Conservation (phyloP, 2,329 filamentous ascomycete genomes). For the Colletotrichum viniferum region DNA sequence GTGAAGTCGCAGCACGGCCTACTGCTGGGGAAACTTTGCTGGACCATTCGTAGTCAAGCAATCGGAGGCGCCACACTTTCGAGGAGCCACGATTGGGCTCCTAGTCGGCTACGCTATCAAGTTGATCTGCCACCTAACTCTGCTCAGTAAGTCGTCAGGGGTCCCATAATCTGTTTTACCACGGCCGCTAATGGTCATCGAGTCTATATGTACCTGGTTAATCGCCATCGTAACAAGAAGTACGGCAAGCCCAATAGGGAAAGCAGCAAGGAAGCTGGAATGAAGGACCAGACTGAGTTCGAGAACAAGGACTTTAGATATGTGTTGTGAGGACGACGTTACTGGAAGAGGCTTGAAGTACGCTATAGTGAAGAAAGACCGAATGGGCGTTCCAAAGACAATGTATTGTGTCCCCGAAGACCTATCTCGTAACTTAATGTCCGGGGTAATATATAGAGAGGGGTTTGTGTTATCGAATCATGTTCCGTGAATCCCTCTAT, state of each 20-base stretch:
- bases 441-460: fast-evolving
- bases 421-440: fast-evolving
- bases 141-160: not conserved
- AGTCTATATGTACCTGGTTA: not conserved
- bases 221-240: not conserved
- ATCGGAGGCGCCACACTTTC: not conserved
- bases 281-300: slow-evolving; percentile 44
- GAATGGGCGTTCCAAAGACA: not conserved
- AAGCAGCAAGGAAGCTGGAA: slow-evolving; percentile 39
- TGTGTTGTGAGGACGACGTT: slow-evolving; percentile 27
- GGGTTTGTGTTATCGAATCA: fast-evolving
- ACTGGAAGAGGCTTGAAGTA: not conserved
- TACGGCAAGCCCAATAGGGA: slow-evolving; percentile 38
- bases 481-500: not conserved
- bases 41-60: not conserved
- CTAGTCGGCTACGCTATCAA: not conserved
- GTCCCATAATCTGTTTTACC: fast-evolving
- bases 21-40: not conserved
- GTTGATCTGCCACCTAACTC: not conserved
- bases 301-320: slow-evolving; percentile 48
- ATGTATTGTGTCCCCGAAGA: not conserved
- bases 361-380: not conserved
- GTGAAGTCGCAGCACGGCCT: not conserved
- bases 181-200: not conserved
- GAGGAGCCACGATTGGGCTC: not conserved